Evolutionary conservation across 2,329 filamentous ascomycete genomes (phyloP), one percentile per base, ranked within the genome.

Genomic region (Periconia sp.): DNA sequence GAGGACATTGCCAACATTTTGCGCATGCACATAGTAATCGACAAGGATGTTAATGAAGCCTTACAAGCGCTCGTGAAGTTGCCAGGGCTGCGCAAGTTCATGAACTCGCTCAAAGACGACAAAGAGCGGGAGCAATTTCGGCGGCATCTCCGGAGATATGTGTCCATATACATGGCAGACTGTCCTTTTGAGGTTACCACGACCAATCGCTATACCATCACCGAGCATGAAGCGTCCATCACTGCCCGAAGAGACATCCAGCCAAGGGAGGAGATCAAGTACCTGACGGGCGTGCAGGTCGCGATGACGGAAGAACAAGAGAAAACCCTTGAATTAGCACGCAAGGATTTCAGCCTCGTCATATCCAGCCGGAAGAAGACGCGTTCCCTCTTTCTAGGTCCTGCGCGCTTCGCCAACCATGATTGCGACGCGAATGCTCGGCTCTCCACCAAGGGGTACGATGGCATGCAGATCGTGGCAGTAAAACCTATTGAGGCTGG

Each of bases 331-430:
- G 87, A 90, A 18, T 72, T 85, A 51, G 86, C 85, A 46, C 88
- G 94, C 65, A 92, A 92, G 63, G 94, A 99, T 66, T 99, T 99
- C 68, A 96, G 92, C 68, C 92, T 99, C 52, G 92, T 99, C 22
- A 88, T 96, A 63, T 96, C 92, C 50, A 92, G 90, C 54, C 82
- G 94, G 45, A 92, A 88, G 72, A 96, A 95, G 72, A 87, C 87
- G 48, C 88, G 92, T 21, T 95, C 89, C 37, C 76, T 99, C 29
- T 97, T 99, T 66, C 85, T 99, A 66, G 94, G 94, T 0, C 95
- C 94, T 6, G 94, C 94, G 23, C 85, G 94, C 36, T 97, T 99
- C 68, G 91, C 94, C 18, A 99, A 99, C 65, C 94, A 99, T 71
- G 94, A 99, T 69, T 99, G 94, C 73, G 82, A 88, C 56, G 90